A percentile compares a stretch with the other conserved stretches of the same genome.
Evolutionary conservation across 2,329 filamentous ascomycete genomes (phyloP).

Genomic region (Tolypocladium endophyticum): DNA sequence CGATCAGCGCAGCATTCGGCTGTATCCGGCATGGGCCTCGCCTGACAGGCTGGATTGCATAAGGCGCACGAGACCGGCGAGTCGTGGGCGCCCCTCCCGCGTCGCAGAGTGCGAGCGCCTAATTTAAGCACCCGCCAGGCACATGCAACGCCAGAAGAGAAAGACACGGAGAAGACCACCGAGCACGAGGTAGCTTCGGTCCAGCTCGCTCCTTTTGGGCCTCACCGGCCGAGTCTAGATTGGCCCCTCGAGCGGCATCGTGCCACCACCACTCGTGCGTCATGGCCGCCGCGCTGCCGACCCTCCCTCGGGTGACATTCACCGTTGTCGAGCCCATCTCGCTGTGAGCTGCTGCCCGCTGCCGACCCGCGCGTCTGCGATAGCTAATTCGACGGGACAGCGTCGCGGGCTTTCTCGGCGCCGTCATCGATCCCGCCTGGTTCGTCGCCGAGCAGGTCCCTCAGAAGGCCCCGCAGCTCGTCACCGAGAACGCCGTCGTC

Average conservation of each 20-base stretch:
- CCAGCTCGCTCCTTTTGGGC: background rate
- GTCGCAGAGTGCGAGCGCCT: background rate
- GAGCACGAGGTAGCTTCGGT: background rate
- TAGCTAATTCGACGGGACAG: conserved; percentile 25
- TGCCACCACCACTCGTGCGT: conserved; percentile 2
- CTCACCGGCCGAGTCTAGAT: background rate
- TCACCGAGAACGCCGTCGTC: conserved; percentile 38
- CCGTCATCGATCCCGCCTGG: conserved; percentile 45
- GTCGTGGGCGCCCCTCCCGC: too few relatives aligned
- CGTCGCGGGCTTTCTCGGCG: conserved; percentile 46
- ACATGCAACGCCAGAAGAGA: conserved; percentile 4
- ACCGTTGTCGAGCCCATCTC: conserved; percentile 59
- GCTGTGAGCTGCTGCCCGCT: conserved; percentile 36
- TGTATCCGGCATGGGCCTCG: background rate
- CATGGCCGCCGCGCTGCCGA: conserved; percentile 54
- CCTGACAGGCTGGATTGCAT: background rate
- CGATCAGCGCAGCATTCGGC: background rate
- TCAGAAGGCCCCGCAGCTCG: conserved; percentile 18
- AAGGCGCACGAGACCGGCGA: background rate
- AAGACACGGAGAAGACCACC: background rate
- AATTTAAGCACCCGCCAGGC: background rate
- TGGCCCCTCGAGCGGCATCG: background rate
- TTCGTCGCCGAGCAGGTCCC: conserved; percentile 56
- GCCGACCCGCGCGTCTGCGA: background rate
- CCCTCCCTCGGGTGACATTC: conserved; percentile 55